phyloP scores from a whole-genome alignment of 2,329 filamentous ascomycete genomes.

The Lachnellula arida region DNA sequence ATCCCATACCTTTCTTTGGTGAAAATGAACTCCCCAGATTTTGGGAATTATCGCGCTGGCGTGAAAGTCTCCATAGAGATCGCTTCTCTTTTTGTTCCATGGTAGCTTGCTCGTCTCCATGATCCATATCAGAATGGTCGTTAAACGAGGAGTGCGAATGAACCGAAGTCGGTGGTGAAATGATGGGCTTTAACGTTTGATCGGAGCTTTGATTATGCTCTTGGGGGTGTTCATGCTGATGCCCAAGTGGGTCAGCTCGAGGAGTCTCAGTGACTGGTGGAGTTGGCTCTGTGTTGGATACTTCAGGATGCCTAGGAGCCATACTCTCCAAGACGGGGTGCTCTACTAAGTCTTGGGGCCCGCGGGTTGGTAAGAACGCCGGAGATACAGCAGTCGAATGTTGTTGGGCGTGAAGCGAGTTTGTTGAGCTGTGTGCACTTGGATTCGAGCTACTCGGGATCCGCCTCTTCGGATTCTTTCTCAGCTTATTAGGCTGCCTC shows the following conservation, averaged over 20 bases:
- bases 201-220: conserved; percentile 24
- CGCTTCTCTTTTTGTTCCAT: conserved; percentile 65
- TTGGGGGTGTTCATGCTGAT: conserved; percentile 18
- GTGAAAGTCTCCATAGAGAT: conserved; percentile 68
- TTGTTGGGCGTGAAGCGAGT: conserved; percentile 55
- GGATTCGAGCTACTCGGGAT: conserved; percentile 71
- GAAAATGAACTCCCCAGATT: conserved; percentile 38
- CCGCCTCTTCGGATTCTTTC: conserved; percentile 64
- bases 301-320: conserved; percentile 15
- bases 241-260: conserved; percentile 18
- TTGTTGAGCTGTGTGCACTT: conserved; percentile 85
- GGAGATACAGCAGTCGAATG: conserved; percentile 27
- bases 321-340: conserved; percentile 26
- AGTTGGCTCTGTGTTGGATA: conserved; percentile 20
- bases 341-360: conserved; percentile 28
- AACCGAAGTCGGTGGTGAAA: conserved; percentile 72
- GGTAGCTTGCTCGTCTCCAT: conserved; percentile 53
- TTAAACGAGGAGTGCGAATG: conserved; percentile 63
- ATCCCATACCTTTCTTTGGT: conserved; percentile 47
- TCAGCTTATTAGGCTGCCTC: conserved; percentile 82
- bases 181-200: conserved; percentile 54
- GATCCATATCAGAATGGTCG: conserved; percentile 76
- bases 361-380: conserved; percentile 29
- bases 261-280: conserved; percentile 25
- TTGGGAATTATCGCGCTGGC: conserved; percentile 52